These are phyloP conservation scores for Monilinia aucupariae DNA, from an alignment of 2,329 filamentous ascomycete genomes.

Conservation along the genomic window DNA sequence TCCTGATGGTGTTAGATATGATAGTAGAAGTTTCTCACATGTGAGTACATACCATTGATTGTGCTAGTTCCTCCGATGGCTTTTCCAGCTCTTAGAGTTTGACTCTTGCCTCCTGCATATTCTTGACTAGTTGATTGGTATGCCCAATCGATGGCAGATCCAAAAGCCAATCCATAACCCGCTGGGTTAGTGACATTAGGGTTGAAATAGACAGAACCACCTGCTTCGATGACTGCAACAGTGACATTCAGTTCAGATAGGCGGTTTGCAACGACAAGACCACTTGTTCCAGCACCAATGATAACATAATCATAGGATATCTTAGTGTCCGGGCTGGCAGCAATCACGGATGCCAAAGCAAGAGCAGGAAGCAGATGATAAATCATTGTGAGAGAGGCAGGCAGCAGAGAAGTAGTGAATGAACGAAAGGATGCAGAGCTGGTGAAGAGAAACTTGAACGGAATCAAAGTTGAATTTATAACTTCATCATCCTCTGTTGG, in stretches of 20 bases:
- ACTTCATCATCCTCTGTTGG: neutral
- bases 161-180: constrained; percentile 16
- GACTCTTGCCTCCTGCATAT: constrained; percentile 32
- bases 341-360: neutral
- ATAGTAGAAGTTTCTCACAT: constrained; percentile 26
- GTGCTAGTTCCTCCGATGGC: constrained; percentile 40
- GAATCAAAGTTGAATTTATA: constrained; percentile 1
- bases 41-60: constrained; percentile 38
- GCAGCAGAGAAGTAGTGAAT: neutral
- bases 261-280: constrained; percentile 14
- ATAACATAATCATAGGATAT: constrained; percentile 17
- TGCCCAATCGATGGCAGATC: constrained; percentile 28
- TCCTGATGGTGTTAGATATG: constrained; percentile 26
- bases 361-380: neutral
- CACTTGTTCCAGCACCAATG: constrained; percentile 16
- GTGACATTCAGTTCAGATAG: constrained; percentile 12
- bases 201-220: constrained; percentile 1
- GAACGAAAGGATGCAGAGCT: neutral
- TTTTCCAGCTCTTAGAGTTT: constrained; percentile 39
- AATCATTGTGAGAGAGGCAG: neutral
- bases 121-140: constrained; percentile 30
- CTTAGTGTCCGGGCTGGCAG: neutral
- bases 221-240: constrained; percentile 18
- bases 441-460: neutral
- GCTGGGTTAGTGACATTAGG: constrained; percentile 9